Conservation (phyloP, 768 basidiomycete genomes). For the Boletus sp. region DNA sequence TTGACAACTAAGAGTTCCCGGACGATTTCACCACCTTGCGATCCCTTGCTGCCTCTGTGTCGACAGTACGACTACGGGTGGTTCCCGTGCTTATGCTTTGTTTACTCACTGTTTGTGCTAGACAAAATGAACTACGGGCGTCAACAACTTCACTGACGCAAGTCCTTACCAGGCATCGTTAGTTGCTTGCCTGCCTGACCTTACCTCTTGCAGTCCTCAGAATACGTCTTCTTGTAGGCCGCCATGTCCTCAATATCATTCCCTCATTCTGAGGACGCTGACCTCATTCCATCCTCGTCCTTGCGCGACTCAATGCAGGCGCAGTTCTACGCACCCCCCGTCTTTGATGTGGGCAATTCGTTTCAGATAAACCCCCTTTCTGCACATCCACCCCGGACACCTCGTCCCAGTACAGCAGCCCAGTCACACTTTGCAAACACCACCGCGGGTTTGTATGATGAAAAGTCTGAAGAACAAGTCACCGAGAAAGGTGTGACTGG, state of each 20-base stretch:
- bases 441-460: constrained; percentile 37
- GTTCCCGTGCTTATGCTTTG: constrained; percentile 11
- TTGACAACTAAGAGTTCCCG: neutral
- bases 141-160: neutral
- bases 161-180: neutral
- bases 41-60: neutral
- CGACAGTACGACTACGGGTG: neutral
- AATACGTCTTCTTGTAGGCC: neutral
- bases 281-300: constrained; percentile 39
- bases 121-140: neutral
- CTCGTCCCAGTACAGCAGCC: constrained; percentile 37
- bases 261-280: constrained; percentile 41
- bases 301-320: constrained; percentile 38
- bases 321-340: constrained; percentile 49
- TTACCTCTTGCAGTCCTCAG: neutral
- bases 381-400: constrained; percentile 74
- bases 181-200: neutral
- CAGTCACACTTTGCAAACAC: constrained; percentile 25
- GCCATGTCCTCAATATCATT: constrained; percentile 69
- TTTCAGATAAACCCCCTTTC: constrained; percentile 85
- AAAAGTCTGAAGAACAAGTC: constrained; percentile 38
- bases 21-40: neutral
- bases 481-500: constrained; percentile 12
- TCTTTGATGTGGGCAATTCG: constrained; percentile 55
- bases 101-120: constrained; percentile 26